Conservation (phyloP, 2,329 filamentous ascomycete genomes). For the Trichothecium sympodiale region DNA sequence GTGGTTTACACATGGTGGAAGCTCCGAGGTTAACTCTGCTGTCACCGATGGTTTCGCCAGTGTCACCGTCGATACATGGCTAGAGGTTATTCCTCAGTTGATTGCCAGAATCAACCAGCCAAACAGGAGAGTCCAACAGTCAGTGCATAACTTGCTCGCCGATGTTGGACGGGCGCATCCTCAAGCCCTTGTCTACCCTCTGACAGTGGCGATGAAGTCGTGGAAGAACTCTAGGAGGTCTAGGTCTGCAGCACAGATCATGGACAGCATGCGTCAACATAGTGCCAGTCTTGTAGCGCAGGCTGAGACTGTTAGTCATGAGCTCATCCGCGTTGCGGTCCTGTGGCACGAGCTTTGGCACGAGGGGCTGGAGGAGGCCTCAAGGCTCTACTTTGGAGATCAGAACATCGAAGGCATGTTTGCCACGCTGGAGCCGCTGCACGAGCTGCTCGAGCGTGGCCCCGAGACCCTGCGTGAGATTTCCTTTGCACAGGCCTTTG, state of each 20-base stretch:
- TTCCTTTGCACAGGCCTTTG: slow-evolving; percentile 95
- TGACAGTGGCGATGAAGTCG: slow-evolving; percentile 98
- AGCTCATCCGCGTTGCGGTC: slow-evolving; percentile 92
- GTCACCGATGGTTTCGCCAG: slow-evolving; percentile 85
- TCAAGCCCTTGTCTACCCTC: slow-evolving; percentile 89
- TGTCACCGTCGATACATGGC: slow-evolving; percentile 95
- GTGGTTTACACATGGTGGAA: slow-evolving; percentile 91
- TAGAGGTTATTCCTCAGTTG: slow-evolving; percentile 94
- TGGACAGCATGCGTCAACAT: slow-evolving; percentile 96
- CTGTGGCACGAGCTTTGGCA: slow-evolving; percentile 99
- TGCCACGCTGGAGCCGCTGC: slow-evolving; percentile 74
- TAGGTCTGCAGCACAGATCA: slow-evolving; percentile 81
- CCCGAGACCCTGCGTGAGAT: slow-evolving; percentile 92
- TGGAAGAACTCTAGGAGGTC: slow-evolving; percentile 70
- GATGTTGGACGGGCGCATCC: slow-evolving; percentile 92
- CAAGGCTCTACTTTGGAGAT: slow-evolving; percentile 91
- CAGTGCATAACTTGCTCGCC: slow-evolving; percentile 82
- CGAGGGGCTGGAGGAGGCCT: slow-evolving; percentile 93
- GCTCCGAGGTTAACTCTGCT: slow-evolving; percentile 74
- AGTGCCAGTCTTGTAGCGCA: slow-evolving; percentile 89
- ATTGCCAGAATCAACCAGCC: slow-evolving; percentile 97
- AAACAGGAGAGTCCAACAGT: slow-evolving; percentile 75
- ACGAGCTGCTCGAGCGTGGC: slow-evolving; percentile 81
- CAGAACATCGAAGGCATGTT: slow-evolving; percentile 99
- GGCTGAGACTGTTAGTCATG: slow-evolving; percentile 87